These are phyloP conservation scores for Miscanthus lutarioriparius DNA, from an alignment of 176 grass and related monocot species.

Conservation along the genomic window DNA sequence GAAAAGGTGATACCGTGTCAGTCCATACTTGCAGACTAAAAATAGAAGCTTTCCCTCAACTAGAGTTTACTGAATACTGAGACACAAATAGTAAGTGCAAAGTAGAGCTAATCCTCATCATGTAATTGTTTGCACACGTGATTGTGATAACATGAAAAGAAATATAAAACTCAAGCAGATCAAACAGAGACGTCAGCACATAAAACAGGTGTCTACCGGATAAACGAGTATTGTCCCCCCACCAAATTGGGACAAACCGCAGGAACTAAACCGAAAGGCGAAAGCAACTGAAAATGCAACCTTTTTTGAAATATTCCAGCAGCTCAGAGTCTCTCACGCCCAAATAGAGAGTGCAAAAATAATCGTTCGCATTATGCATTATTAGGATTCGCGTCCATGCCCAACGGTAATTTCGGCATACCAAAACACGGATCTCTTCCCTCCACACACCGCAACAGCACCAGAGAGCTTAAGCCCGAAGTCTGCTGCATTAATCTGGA, in stretches of 20 bases:
- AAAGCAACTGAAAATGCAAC: not conserved
- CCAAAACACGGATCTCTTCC: conserved; percentile 8
- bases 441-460: not conserved
- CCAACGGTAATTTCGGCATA: not conserved
- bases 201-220: not conserved
- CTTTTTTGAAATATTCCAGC: not conserved
- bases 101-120: not conserved
- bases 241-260: conserved; percentile 2
- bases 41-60: not conserved
- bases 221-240: not conserved
- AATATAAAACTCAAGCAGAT: not conserved
- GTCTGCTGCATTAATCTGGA: not conserved
- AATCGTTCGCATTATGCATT: not conserved
- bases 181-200: not conserved
- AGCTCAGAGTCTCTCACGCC: not conserved
- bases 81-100: not conserved
- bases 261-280: not conserved
- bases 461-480: not conserved
- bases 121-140: not conserved
- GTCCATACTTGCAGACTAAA: not conserved
- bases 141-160: not conserved
- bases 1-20: not conserved
- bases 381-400: not conserved
- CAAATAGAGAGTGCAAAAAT: not conserved
- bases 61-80: not conserved